These are phyloP conservation scores for Suillus tomentosus DNA, from an alignment of 768 basidiomycete species.

Conservation along the genomic window DNA sequence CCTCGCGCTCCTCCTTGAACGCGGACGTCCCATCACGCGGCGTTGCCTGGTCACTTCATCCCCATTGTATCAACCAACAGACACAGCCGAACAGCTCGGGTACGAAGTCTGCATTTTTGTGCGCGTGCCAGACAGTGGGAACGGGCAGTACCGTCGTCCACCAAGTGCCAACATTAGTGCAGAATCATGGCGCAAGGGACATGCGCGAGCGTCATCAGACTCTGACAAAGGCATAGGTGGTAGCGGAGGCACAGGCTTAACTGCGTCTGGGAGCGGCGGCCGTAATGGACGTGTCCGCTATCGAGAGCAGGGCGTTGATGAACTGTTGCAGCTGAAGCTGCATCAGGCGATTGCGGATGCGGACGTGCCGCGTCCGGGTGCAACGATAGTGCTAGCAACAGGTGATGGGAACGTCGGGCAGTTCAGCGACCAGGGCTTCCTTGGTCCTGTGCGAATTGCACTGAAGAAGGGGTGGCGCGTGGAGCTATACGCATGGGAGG, in stretches of 20 bases:
- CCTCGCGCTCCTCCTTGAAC: conserved; percentile 75
- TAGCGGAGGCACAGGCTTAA: conserved; percentile 18
- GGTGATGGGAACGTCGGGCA: conserved; percentile 93
- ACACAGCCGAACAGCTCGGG: conserved; percentile 67
- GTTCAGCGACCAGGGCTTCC: conserved; percentile 91
- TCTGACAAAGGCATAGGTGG: conserved; percentile 31
- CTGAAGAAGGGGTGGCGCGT: conserved; percentile 90
- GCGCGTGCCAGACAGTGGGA: conserved; percentile 69
- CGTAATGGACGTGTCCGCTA: conserved; percentile 52
- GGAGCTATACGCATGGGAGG: conserved; percentile 93
- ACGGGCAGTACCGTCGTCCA: conserved; percentile 55
- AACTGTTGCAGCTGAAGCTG: conserved; percentile 89
- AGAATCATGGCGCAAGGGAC: conserved; percentile 24
- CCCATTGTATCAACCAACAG: conserved; percentile 83
- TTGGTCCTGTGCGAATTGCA: conserved; percentile 84
- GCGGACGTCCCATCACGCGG: conserved; percentile 73
- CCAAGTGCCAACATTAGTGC: conserved; percentile 5
- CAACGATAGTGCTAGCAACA: conserved; percentile 89
- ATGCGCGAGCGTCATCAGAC: conserved; percentile 20
- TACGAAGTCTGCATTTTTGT: conserved; percentile 74
- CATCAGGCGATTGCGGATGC: conserved; percentile 80
- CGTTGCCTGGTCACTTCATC: conserved; percentile 81
- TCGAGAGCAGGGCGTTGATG: conserved; percentile 94
- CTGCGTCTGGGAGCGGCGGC: conserved; percentile 19
- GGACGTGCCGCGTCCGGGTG: conserved; percentile 61